Conservation (phyloP, 768 basidiomycete genomes). For the Phlegmacium glaucopus region DNA sequence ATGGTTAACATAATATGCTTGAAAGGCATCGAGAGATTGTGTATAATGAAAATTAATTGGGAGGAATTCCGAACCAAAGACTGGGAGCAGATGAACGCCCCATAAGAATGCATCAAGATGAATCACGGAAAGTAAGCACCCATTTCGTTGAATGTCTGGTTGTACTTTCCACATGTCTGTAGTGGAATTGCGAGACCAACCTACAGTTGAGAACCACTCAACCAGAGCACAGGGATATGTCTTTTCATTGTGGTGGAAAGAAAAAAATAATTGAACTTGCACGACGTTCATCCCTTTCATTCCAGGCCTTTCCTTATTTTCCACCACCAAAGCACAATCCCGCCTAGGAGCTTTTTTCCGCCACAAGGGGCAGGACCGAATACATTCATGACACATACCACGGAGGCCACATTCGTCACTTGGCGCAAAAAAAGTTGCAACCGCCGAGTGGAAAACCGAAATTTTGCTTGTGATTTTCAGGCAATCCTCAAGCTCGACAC, state of each 20-base stretch:
- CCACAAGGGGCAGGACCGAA: too few species aligned
- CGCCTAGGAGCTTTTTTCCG: conserved; percentile 16
- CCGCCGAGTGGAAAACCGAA: conserved; percentile 26
- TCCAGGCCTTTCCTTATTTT: conserved; percentile 15
- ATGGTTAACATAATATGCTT: too few species aligned
- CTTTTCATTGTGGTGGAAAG: conserved; percentile 14
- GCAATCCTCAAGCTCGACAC: too few species aligned
- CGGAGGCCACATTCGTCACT: conserved; percentile 17
- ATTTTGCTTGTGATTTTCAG: too few species aligned
- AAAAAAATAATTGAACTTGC: too few species aligned
- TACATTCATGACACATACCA: conserved; percentile 20
- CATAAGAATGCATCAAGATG: too few species aligned
- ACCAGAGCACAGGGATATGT: conserved; percentile 25
- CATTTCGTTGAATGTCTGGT: too few species aligned
- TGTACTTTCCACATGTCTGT: conserved; percentile 29
- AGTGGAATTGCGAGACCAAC: conserved; percentile 14
- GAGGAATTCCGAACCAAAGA: too few species aligned
- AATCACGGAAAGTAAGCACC: too few species aligned
- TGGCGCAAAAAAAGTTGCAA: conserved; percentile 24
- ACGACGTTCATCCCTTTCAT: conserved; percentile 20
- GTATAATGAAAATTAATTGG: too few species aligned
- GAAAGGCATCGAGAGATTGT: too few species aligned
- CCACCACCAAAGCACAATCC: conserved; percentile 24
- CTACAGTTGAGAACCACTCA: conserved; percentile 21
- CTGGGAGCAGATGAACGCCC: too few species aligned